Conservation (phyloP, 257 asterid species). For the Solanum bulbocastanum region DNA sequence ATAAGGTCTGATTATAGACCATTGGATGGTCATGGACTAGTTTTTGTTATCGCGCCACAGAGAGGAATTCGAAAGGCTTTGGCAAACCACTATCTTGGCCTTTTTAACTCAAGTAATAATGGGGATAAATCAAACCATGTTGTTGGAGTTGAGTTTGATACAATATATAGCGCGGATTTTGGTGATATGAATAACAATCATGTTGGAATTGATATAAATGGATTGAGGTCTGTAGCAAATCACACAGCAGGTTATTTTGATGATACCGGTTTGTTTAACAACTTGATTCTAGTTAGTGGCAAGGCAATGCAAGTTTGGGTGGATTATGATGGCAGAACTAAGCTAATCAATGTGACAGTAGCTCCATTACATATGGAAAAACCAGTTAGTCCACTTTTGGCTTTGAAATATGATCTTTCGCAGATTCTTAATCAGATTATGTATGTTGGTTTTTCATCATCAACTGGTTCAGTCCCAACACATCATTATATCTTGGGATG, state of each 20-base stretch:
- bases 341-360: conserved; percentile 26
- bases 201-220: conserved; percentile 46
- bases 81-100: conserved; percentile 39
- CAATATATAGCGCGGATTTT: conserved; percentile 26
- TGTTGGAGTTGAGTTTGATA: conserved; percentile 51
- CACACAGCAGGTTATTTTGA: conserved; percentile 29
- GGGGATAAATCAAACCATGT: conserved; percentile 40
- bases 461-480: conserved; percentile 31
- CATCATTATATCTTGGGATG: conserved; percentile 57
- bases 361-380: conserved; percentile 23
- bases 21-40: conserved; percentile 46
- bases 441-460: conserved; percentile 58
- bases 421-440: conserved; percentile 19
- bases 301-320: conserved; percentile 44
- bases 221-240: conserved; percentile 12
- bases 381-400: conserved; percentile 35
- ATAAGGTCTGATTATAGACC: conserved; percentile 27
- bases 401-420: conserved; percentile 26
- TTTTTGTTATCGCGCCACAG: conserved; percentile 42
- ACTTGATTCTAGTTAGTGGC: conserved; percentile 31
- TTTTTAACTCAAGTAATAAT: conserved; percentile 31
- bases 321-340: conserved; percentile 23
- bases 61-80: conserved; percentile 23
- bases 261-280: conserved; percentile 1
- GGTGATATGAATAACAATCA: conserved; percentile 39